Evolutionary conservation across 2,329 filamentous ascomycete genomes (phyloP), one percentile per base, ranked within the genome.

Genomic region (Colletotrichum gigasporum): DNA sequence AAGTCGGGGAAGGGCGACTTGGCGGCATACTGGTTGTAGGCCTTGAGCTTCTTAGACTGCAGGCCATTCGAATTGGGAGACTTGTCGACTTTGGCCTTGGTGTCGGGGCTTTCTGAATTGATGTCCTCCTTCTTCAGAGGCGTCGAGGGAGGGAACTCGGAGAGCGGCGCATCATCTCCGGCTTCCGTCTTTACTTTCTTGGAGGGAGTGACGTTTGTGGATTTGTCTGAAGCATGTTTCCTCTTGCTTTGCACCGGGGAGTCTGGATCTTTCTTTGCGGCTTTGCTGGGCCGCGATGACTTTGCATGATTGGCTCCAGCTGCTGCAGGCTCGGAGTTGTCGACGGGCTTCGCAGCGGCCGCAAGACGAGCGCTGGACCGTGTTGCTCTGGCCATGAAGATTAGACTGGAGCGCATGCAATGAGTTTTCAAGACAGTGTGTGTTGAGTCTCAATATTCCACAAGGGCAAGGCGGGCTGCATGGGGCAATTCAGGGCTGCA

Each of bases 1-100:
- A 90, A 92, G 61, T 88, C 81, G 0, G 91, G 91, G 68, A 90
- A 95, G 0, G 92, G 92, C 1, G 88, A 82, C 20, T 73, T 69
- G 34, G 73, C 71, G 34, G 74, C 74, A 70, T 79, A 79, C 37
- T 78, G 74, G 2, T 76, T 55, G 67, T 81, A 82, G 1, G 77
- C 75, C 52, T 80, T 80, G 35, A 82, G 75, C 58, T 83, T 83
- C 62, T 76, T 79, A 11, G 76, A 75, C 52, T 77, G 77, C 9
- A 82, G 76, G 18, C 68, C 70, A 4, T 65, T 69, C 3, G 68
- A 54, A 2, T 65, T 69, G 4, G 68, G 56, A 2, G 59, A 63
- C 34, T 45, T 57, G 48, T 58, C 26, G 6, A 37, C 10, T 24
- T 35, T 45, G 16, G 53, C 6, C 24, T 60, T 55, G 2, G 53